These are phyloP conservation scores for Ascochyta pisi DNA, from an alignment of 2,329 filamentous ascomycete species.

Conservation along the genomic window DNA sequence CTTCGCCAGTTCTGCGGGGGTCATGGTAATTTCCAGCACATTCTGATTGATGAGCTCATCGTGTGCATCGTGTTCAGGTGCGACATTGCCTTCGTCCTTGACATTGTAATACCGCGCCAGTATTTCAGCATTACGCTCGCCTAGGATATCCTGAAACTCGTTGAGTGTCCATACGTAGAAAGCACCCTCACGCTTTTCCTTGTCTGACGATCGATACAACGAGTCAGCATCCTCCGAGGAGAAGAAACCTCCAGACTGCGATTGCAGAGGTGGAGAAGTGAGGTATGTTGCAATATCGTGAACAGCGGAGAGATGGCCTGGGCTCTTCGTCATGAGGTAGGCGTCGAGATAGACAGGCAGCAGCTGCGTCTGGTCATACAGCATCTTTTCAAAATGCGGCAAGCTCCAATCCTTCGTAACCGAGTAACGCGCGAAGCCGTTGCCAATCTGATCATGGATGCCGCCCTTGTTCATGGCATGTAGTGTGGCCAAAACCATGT, in stretches of 20 bases:
- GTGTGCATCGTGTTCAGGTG: slow-evolving; percentile 80
- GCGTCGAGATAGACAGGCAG: slow-evolving; percentile 85
- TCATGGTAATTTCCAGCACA: slow-evolving; percentile 75
- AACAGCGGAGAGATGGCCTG: slow-evolving; percentile 78
- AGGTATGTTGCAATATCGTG: slow-evolving; percentile 89
- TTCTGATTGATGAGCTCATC: slow-evolving; percentile 97
- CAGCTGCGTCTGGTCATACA: slow-evolving; percentile 89
- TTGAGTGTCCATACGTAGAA: slow-evolving; percentile 94
- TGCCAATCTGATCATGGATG: slow-evolving; percentile 76
- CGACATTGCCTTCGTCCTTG: slow-evolving; percentile 82
- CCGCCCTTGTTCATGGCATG: slow-evolving; percentile 77
- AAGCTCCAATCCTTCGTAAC: slow-evolving; percentile 92
- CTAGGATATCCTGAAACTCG: slow-evolving; percentile 81
- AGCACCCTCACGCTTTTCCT: slow-evolving; percentile 85
- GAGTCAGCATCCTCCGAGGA: slow-evolving; percentile 93
- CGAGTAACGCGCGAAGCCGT: slow-evolving; percentile 84
- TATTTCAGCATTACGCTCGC: slow-evolving; percentile 71
- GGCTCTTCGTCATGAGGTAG: slow-evolving; percentile 72
- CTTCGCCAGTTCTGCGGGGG: slow-evolving; percentile 71
- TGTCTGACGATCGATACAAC: slow-evolving; percentile 73
- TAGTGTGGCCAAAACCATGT: slow-evolving; percentile 83
- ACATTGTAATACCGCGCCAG: slow-evolving; percentile 87
- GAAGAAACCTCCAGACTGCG: slow-evolving; percentile 76
- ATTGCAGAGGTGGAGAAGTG: slow-evolving; percentile 71
- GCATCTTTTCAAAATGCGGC: slow-evolving; percentile 97